Evolutionary conservation across 192 early-diverging fungal genomes (phyloP), one percentile per base, ranked within the genome.

Genomic region (Coemansia sp.): DNA sequence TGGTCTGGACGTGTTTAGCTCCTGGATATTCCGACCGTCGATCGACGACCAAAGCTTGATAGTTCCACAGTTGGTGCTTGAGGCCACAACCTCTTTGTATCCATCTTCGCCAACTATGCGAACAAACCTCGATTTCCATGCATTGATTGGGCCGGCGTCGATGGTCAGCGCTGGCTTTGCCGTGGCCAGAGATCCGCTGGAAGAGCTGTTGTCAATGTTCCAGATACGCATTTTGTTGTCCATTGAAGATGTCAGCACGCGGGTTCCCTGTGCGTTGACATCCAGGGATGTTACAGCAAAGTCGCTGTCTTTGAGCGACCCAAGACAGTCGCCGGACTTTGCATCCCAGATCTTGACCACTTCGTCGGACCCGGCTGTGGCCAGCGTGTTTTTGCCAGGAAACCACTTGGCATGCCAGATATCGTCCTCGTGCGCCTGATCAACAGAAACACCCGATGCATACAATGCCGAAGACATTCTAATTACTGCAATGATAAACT

Each of bases 221-320:
- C 80, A 82, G 51, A 82, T 51, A 1, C 75, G 75, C 55, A 82
- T 52, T 33, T 67, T 76, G 64, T 73, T 72, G 71, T 82, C 80
- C 80, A 82, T 82, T 6, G 73, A 77, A 28, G 80, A 70, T n/a
- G 80, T 76, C 64, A 82, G 61, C 17, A 59, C 61, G 29, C 67
- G 71, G 11, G 67, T 71, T 1, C 80, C 80, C 31, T 73, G 71
- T 10, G 64, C 56, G 64, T 77, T 68, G 12, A 76, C 56, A 18
- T 82, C 80, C 0, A 82, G 68, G 16, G 80, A 82, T 8, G 80
- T 82, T 8, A 82, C 71, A 2, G 80, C 80, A 48, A 70, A 70
- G 61, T 77, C 66, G 60, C 75, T 57, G 49, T 65, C 71, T 56
- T 70, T 69, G 3, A 82, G 60, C 54, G 36, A 18, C 0, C 42